Percentiles rank a stretch among this genome's conserved stretches.
Evolutionary conservation across 495 filamentous ascomycete species (phyloP).

Genomic region (Penicillium alfredii): DNA sequence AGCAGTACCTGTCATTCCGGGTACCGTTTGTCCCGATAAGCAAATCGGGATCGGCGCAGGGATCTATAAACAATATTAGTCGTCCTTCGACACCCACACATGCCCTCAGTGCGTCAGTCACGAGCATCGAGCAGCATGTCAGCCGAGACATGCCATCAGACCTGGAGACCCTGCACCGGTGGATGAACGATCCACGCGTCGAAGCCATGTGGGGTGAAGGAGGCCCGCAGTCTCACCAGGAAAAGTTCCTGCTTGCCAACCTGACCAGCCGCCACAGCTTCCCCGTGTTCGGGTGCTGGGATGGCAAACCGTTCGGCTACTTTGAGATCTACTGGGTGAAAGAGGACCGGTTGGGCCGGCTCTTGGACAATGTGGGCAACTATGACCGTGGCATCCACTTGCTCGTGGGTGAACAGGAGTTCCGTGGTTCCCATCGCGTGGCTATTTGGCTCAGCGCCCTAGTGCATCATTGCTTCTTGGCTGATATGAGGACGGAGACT

Average conservation of each 20-base stretch:
- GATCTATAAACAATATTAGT: neutral
- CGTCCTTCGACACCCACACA: slow-evolving; percentile 19
- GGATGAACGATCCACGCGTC: slow-evolving; percentile 88
- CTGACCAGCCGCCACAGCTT: slow-evolving; percentile 70
- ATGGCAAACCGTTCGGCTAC: slow-evolving; percentile 92
- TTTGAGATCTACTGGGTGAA: slow-evolving; percentile 99
- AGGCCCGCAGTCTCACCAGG: slow-evolving; percentile 56
- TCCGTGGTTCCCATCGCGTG: slow-evolving; percentile 68
- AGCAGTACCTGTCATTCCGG: slow-evolving; percentile 84
- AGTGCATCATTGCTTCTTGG: slow-evolving; percentile 75
- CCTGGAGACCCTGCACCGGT: slow-evolving; percentile 70
- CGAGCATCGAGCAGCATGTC: slow-evolving; percentile 24
- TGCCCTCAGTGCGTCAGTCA: slow-evolving; percentile 23
- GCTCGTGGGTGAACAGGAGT: slow-evolving; percentile 89
- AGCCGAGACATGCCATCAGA: slow-evolving; percentile 47
- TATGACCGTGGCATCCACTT: slow-evolving; percentile 88
- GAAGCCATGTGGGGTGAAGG: slow-evolving; percentile 72
- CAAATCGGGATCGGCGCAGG: slow-evolving; percentile 1
- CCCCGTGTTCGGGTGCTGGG: slow-evolving; percentile 90
- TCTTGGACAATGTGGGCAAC: slow-evolving; percentile 60
- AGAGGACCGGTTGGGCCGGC: slow-evolving; percentile 70
- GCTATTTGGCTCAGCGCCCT: slow-evolving; percentile 75
- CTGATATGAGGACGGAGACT: slow-evolving; percentile 74
- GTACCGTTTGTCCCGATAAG: slow-evolving; percentile 50
- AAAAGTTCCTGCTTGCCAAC: slow-evolving; percentile 59